Base-by-base conservation (phyloP, 257 asterid genomes). In the Linaria vulgaris region DNA sequence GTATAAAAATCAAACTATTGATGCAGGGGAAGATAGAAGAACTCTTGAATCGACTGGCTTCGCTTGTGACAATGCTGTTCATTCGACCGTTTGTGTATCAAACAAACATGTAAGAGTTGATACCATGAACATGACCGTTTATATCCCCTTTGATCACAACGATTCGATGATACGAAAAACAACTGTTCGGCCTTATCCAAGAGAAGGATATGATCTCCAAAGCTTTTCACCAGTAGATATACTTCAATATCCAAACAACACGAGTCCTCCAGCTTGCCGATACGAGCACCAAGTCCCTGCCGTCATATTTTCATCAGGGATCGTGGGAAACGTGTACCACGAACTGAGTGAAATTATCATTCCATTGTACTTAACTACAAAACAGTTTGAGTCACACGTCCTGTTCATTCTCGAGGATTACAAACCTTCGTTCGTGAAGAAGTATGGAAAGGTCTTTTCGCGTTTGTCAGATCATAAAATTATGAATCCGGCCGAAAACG, bases 261-360 rank as follows among this genome's bases (percentile, higher is more conserved):
- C 49, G 12, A 56, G 51, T 0, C 80, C 82, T 11, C 91, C 84
- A 9, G 65, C 52, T 19, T 83, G 88, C 71, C 38, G 25, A 0
- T 27, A 52, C 68, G 12, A 16, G 56, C 97, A 91, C 82, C 13
- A 56, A 59, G 69, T 81, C 47, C 90, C 96, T 3, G 96, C 97
- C 15, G 86, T 88, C 59, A 70, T 91, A 59, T 91, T 91, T 72
- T 91, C 97, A n/a, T 80, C 95, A 3, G 81, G 91, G 22, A 85
- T 89, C 74, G 84, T 83, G 3, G 97, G 97, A 9, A 91, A 91
- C 74, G 79, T 84, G 4, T 91, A 80, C 85, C 97, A 91, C 45
- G 96, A 88, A 41, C 79, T 84, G 83, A 91, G 85, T 24, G 98
- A 91, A 66, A 91, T 90, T 64, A 83, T 91, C 17, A 46, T 91